A percentile compares a stretch with the other conserved stretches of the same genome.
These are phyloP conservation scores for Ceratocystis cubensis DNA, from an alignment of 2,329 filamentous ascomycete species.

Conservation along the genomic window DNA sequence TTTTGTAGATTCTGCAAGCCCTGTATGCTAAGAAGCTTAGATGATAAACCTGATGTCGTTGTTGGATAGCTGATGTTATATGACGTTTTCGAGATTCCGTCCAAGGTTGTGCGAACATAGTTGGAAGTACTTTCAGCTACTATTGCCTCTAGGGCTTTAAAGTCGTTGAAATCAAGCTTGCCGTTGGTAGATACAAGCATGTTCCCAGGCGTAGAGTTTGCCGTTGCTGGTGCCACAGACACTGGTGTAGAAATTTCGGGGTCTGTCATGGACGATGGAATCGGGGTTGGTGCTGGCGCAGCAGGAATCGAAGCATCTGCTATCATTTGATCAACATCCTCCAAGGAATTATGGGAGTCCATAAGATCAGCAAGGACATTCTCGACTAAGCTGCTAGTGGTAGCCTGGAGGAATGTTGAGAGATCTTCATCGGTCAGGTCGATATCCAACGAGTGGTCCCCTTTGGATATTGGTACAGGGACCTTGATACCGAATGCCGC, in stretches of 20 bases:
- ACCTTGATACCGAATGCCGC: slow-evolving; percentile 30
- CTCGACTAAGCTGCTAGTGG: slow-evolving; percentile 32
- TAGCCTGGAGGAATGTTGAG: slow-evolving; percentile 34
- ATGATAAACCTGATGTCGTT: slow-evolving; percentile 5
- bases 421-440: slow-evolving; percentile 30
- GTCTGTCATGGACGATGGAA: slow-evolving; percentile 23
- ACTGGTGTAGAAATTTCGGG: slow-evolving; percentile 24
- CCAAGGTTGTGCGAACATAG: slow-evolving; percentile 35
- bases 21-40: slow-evolving; percentile 8
- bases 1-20: slow-evolving; percentile 14
- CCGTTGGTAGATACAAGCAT: slow-evolving; percentile 24
- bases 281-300: slow-evolving; percentile 18
- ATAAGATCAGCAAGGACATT: slow-evolving; percentile 30
- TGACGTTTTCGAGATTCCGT: slow-evolving; percentile 33
- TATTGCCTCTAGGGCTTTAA: slow-evolving; percentile 34
- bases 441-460: slow-evolving; percentile 23
- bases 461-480: slow-evolving; percentile 25
- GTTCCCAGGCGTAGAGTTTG: slow-evolving; percentile 24
- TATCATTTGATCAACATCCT: slow-evolving; percentile 21
- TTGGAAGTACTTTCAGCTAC: slow-evolving; percentile 35
- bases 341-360: slow-evolving; percentile 21
- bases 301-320: slow-evolving; percentile 18
- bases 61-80: slow-evolving; percentile 28
- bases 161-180: slow-evolving; percentile 28
- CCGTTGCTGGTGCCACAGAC: neutral